Base-by-base conservation (phyloP, 176 grass and related monocot genomes). In the Oryza glaberrima region DNA sequence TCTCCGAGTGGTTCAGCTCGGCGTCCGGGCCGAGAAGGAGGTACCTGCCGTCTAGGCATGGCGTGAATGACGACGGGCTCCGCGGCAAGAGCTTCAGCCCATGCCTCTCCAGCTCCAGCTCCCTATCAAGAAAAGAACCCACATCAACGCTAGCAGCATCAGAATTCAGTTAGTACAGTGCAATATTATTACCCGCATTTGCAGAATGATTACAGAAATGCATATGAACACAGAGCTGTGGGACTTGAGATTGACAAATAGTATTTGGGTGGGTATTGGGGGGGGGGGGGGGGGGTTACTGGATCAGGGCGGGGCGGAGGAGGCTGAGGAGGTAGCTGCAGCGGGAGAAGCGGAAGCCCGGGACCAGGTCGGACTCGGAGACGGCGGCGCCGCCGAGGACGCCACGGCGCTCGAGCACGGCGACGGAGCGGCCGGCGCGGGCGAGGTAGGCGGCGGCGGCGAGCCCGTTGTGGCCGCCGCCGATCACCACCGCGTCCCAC, bases 391-490 rank as follows among this genome's bases (percentile, higher is more conserved):
- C 95, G 1, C 95, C 95, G 26, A 98, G 34, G 15, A 98, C 3
- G 35, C 87, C 90, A n/a, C 92, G 85, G n/a, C 88, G 89, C 87
- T 94, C 91, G 3, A 95, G 77, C 17, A 95, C 85, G 60, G 86
- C 83, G 45, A 95, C 96, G 32, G 96, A 98, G 81, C 89, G 86
- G 7, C 96, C 96, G 16, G 89, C 82, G 58, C 83, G 88, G 58
- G 96, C 93, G 66, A 98, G 96, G 87, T 95, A 98, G 14, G 96
- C 93, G n/a, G 93, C 96, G 36, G 96, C 93, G 22, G 88, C 89
- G 56, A 98, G 96, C 72, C 96, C 96, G 40, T 98, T 98, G 89
- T 98, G 95, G 28, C 95, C 96, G 34, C 95, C 93, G 65, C 96
- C 96, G 76, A 98, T 83, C 73, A 98, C 96, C 64, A 98, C 85